Evolutionary conservation across 1,284 basidiomycete species (phyloP).

Genomic region (Naganishia cerealis): DNA sequence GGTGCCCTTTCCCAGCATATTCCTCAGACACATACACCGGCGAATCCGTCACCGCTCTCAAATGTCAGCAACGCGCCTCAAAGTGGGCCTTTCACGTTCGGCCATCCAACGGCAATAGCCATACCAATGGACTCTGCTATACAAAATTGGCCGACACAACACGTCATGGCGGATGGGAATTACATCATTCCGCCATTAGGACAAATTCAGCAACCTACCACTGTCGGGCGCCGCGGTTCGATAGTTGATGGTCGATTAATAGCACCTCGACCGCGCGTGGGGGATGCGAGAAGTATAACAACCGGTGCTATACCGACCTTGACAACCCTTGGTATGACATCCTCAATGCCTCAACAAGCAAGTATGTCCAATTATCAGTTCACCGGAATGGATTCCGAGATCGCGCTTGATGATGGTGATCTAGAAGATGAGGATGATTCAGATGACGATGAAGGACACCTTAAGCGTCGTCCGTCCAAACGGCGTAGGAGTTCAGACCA

Average conservation of each 20-base stretch:
- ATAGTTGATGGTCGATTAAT: conserved; percentile 34
- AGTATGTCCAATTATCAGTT: conserved; percentile 9
- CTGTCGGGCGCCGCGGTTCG: conserved; percentile 27
- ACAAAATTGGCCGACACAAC: conserved; percentile 19
- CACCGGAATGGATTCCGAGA: conserved; percentile 36
- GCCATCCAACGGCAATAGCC: conserved; percentile 14
- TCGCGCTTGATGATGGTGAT: conserved; percentile 50
- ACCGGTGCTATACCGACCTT: conserved; percentile 23
- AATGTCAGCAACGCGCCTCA: conserved; percentile 11
- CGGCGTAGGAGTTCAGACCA: conserved; percentile 28
- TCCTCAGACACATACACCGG: conserved; percentile 5
- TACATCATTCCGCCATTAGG: conserved; percentile 8
- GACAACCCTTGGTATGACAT: conserved; percentile 19
- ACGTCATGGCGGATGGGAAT: conserved; percentile 19
- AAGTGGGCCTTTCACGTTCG: conserved; percentile 17
- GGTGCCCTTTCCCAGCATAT: conserved; percentile 7
- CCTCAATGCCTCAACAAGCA: conserved; percentile 12
- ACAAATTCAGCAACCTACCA: conserved; percentile 25
- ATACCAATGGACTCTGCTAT: conserved; percentile 10
- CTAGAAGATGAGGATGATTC: conserved; percentile 40
- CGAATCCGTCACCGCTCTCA: conserved; percentile 6
- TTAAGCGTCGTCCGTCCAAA: conserved; percentile 15
- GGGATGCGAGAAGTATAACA: conserved; percentile 19
- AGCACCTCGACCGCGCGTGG: conserved; percentile 18
- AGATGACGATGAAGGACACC: conserved; percentile 27